Conservation (phyloP, 305 asterid genomes). For the Ajuga reptans region DNA sequence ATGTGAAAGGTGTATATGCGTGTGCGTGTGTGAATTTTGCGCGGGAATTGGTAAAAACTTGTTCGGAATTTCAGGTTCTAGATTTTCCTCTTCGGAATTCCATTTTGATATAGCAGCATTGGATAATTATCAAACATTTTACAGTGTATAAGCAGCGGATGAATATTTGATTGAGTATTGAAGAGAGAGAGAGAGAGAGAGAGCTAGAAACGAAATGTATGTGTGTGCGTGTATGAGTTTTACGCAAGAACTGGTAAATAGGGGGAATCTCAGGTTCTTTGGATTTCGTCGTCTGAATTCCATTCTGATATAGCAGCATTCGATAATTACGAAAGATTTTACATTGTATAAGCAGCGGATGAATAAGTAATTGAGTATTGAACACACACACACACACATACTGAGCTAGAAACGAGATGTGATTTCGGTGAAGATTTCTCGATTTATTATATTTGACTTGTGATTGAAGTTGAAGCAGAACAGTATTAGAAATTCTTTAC, state of each 20-base stretch:
- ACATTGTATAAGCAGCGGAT: not conserved
- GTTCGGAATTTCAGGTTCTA: not conserved
- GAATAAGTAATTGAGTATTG: not conserved
- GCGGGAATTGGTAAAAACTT: not conserved
- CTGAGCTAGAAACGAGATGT: too few species aligned
- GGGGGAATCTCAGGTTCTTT: not conserved
- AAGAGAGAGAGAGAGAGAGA: not conserved
- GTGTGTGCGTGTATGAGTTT: not conserved
- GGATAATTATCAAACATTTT: too few species aligned
- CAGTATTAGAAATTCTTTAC: constrained; percentile 33
- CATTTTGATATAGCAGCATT: not conserved
- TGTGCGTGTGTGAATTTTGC: not conserved
- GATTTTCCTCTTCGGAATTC: not conserved
- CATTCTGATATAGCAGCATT: not conserved
- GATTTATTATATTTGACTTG: constrained; percentile 15
- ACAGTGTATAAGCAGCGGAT: too few species aligned
- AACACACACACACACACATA: not conserved
- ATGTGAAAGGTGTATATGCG: not conserved
- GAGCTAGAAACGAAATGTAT: not conserved
- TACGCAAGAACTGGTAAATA: not conserved
- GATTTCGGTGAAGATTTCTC: not conserved
- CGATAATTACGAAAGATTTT: too few species aligned
- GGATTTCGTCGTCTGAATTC: not conserved
- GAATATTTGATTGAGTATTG: not conserved
- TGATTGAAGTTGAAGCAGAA: constrained; percentile 32